Percentiles rank a stretch among this genome's conserved stretches.
Conservation (phyloP, 2,329 filamentous ascomycete species). For the Botrytis paeoniae region DNA sequence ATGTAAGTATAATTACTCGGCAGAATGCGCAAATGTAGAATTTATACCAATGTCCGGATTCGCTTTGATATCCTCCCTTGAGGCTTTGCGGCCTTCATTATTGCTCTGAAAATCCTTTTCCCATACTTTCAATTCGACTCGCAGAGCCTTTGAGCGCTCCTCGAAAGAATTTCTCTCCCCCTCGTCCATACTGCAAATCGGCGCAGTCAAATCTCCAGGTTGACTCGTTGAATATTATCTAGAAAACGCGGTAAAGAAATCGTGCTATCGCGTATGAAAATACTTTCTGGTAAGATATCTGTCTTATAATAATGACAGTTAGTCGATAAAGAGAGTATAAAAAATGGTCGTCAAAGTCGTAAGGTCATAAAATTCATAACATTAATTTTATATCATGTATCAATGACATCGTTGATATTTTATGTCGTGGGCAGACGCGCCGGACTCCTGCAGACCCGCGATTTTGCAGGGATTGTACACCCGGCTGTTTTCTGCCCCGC, state of each 20-base stretch:
- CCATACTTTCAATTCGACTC: constrained; percentile 70
- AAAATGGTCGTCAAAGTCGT: not conserved
- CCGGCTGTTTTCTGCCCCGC: not conserved
- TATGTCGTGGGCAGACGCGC: constrained; percentile 7
- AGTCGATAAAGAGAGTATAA: not conserved
- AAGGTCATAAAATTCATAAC: constrained; percentile 11
- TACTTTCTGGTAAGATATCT: not conserved
- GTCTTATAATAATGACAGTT: not conserved
- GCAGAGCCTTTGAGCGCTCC: constrained; percentile 49
- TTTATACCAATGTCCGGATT: constrained; percentile 65
- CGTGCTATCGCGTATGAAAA: not conserved
- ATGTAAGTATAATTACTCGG: constrained; percentile 8
- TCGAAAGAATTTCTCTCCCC: constrained; percentile 27
- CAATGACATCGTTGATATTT: constrained; percentile 4
- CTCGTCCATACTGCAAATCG: constrained; percentile 29
- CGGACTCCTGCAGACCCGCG: not conserved
- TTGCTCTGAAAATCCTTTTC: constrained; percentile 63
- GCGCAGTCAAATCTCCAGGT: not conserved
- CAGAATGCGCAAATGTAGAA: not conserved
- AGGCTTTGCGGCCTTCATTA: constrained; percentile 66
- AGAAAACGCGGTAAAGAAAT: not conserved
- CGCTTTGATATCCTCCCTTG: constrained; percentile 72
- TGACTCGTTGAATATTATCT: not conserved
- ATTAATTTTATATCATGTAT: not conserved
- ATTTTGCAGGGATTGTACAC: not conserved